Evolutionary conservation across 2,329 filamentous ascomycete genomes (phyloP).

Genomic region (Torrubiella hemipterigena): DNA sequence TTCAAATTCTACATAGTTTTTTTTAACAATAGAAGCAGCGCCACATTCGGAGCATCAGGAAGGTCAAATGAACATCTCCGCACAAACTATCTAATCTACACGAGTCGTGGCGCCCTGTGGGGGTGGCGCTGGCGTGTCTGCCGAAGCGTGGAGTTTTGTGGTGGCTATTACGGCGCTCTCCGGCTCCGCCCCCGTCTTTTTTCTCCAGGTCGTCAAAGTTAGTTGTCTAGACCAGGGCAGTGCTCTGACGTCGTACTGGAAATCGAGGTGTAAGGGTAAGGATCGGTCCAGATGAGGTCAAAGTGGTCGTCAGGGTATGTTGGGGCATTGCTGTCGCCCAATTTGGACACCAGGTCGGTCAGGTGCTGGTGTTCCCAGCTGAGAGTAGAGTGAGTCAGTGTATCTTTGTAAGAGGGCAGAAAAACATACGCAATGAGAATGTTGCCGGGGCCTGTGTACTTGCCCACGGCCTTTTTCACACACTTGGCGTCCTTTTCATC

Average conservation of each 20-base stretch:
- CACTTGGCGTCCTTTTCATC: slow-evolving; percentile 42
- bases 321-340: slow-evolving; percentile 38
- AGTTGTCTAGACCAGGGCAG: slow-evolving; percentile 35
- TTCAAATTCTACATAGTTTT: too few species aligned
- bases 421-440: slow-evolving; percentile 39
- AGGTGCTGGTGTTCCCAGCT: slow-evolving; percentile 49
- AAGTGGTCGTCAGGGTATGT: slow-evolving; percentile 37
- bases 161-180: too few species aligned
- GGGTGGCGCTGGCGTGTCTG: too few species aligned
- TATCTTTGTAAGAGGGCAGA: neutral
- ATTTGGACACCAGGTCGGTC: slow-evolving; percentile 35
- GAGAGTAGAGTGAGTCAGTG: neutral
- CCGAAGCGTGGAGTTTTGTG: too few species aligned
- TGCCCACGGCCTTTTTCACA: slow-evolving; percentile 36
- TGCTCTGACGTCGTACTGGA: slow-evolving; percentile 35
- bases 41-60: too few species aligned
- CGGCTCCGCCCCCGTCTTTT: too few species aligned
- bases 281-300: slow-evolving; percentile 46
- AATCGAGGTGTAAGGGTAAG: slow-evolving; percentile 34
- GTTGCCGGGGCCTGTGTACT: slow-evolving; percentile 37
- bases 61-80: too few species aligned
- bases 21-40: too few species aligned
- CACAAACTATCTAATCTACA: too few species aligned
- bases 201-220: neutral
- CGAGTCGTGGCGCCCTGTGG: too few species aligned